Evolutionary conservation across 75 land plant genomes (phyloP), one percentile per base, ranked within the genome.

Genomic region (Chamaecyparis obtusa): DNA sequence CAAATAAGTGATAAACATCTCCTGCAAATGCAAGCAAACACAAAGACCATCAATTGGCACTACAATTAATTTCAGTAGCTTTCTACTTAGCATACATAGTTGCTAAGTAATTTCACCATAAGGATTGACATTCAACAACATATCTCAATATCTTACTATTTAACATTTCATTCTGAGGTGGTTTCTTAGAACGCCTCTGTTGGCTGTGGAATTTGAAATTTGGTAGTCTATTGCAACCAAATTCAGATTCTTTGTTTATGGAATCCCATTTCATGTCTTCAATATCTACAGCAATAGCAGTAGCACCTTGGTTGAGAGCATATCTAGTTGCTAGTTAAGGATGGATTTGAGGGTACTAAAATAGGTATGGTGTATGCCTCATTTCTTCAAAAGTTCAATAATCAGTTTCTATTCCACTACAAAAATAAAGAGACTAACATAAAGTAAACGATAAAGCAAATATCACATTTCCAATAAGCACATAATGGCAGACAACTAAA

Each of bases 281-380:
- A 84, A 98, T 75, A 89, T 96, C 97, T 80, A 95, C 91, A 15
- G 99, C 97, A 88, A 88, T 79, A 33, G 92, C 95, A 86, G 93
- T 80, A 43, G 95, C 96, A 74, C 97, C 99, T 86, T 90, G 72
- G 69, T 85, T 86, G 33, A 97, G 95, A 86, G 99, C 99, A 95
- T 97, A 97, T 94, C 99, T 95, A 71, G 24, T 41, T 74, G 54
- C 8, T 57, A 21, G 36, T 88, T 88, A 91, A 90, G 89, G 48
- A 86, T 85, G 60, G 32, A 85, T 54, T 54, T 16, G 39, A 85
- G 32, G 49, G 44, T 16, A 32, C 51, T n/a, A 86, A 81, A 27
- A 32, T 6, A 37, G 72, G 32, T 15, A 27, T 51, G 35, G 36
- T 16, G 39, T 5, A 84, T 81, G 30, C 44, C 30, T 27, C 13